These are phyloP conservation scores for Pseudopithomyces maydicus DNA, from an alignment of 2,329 filamentous ascomycete species.

Conservation along the genomic window DNA sequence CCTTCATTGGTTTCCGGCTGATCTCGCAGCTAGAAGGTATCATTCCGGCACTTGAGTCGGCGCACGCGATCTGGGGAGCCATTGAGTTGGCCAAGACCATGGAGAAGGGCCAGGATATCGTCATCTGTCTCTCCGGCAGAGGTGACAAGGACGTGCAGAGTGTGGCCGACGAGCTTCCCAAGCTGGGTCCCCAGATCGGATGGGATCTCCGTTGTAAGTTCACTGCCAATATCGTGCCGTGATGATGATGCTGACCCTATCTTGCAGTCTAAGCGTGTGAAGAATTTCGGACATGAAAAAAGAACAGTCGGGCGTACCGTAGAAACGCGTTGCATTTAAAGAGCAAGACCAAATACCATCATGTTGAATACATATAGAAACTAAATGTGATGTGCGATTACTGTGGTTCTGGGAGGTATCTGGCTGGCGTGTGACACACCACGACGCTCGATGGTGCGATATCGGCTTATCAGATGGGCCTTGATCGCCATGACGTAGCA, in stretches of 20 bases:
- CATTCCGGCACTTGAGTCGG: conserved; percentile 92
- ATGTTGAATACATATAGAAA: too few species aligned
- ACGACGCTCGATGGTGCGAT: background rate
- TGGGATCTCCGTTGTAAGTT: conserved; percentile 64
- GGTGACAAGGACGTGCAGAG: conserved; percentile 99
- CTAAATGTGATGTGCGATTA: too few species aligned
- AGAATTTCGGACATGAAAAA: background rate
- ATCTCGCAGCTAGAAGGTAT: conserved; percentile 92
- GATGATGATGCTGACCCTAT: conserved; percentile 20
- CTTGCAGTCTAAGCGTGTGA: conserved; percentile 26
- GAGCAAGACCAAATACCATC: too few species aligned
- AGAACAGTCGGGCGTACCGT: background rate
- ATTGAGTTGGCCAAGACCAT: conserved; percentile 91
- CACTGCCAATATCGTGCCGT: background rate
- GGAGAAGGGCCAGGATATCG: conserved; percentile 84
- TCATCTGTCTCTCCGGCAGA: conserved; percentile 90
- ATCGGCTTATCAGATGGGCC: background rate
- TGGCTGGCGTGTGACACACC: too few species aligned
- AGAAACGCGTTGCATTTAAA: too few species aligned
- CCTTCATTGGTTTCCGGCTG: conserved; percentile 83
- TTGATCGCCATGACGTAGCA: background rate
- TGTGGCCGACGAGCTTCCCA: conserved; percentile 91
- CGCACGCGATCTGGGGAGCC: conserved; percentile 89
- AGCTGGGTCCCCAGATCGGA: conserved; percentile 83
- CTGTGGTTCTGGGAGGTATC: too few species aligned